A percentile compares a stretch with the other conserved stretches of the same genome.
Conservation (phyloP, 2,329 filamentous ascomycete genomes). For the Whalleya microplaca region DNA sequence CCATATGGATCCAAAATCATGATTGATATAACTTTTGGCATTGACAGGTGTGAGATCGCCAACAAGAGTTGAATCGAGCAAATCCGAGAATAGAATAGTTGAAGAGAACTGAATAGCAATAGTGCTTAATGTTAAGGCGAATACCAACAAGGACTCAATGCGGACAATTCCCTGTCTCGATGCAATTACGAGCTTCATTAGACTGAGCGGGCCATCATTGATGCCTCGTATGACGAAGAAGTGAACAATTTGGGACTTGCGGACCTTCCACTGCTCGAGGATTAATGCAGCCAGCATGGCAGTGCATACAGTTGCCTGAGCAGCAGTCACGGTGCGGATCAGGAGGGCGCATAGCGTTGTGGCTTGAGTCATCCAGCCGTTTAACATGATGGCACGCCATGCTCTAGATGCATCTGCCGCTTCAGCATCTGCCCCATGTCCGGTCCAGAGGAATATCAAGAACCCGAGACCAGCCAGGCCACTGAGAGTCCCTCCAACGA, state of each 20-base stretch:
- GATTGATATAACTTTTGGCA: neutral
- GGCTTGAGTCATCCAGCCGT: no score
- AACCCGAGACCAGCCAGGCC: no score
- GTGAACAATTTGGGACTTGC: conserved; percentile 4
- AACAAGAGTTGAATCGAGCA: conserved; percentile 5
- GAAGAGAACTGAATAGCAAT: conserved; percentile 18
- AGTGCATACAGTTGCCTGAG: conserved; percentile 2
- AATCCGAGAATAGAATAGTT: conserved; percentile 16
- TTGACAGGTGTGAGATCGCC: conserved; percentile 1
- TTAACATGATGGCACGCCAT: no score
- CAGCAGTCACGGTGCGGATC: no score
- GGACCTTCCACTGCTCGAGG: conserved; percentile 10
- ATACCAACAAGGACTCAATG: neutral
- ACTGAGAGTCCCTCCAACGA: no score
- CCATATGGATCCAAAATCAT: neutral
- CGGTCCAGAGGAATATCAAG: no score
- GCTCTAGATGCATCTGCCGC: no score
- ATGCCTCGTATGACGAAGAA: conserved; percentile 15
- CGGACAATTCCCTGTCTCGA: neutral
- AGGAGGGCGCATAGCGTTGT: no score
- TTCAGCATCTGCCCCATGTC: no score
- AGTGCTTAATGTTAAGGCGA: conserved; percentile 1
- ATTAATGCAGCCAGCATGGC: conserved; percentile 16
- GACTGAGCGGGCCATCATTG: conserved; percentile 8
- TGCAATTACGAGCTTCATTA: neutral